Base-by-base conservation (phyloP, 2,329 filamentous ascomycete genomes). In the Fusarium sulawesiense region DNA sequence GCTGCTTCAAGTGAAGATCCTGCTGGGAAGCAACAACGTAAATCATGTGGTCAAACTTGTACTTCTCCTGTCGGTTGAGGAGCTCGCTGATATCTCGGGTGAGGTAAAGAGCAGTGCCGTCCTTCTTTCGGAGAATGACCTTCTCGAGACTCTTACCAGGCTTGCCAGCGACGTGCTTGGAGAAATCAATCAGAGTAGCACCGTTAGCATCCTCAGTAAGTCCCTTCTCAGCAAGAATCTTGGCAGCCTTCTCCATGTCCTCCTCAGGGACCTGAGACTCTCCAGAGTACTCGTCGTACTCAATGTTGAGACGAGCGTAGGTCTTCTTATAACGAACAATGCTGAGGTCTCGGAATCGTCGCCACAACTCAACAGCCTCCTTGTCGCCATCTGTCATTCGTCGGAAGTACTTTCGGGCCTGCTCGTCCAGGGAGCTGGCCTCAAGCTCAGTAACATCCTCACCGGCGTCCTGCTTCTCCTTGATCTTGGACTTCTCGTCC, bases 61-160 rank as follows among this genome's bases (percentile, higher is more conserved):
- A 88, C 75, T 86, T 85, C 23, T 89, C 83, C 49, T 87, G 72
- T 59, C 92, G 88, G 75, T 89, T 87, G 56, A 93, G 80, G 29
- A 93, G 86, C 75, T 93, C 91, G 72, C 89, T 91, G 67, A 94
- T 91, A 78, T 95, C 92, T 71, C 92, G 88, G 53, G 92, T 93
- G 48, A 94, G 85, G 77, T 95, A 94, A 34, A 93, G 86, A 42
- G 91, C 91, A 14, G 91, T 93, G 58, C 92, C 92, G 69, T 92
- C 90, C 71, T 87, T 88, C 82, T 93, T 92, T 70, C 90, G 87
- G 62, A 94, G 86, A 56, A 94, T 87, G 27, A 91, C 87, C 76
- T 88, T 89, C 73, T 91, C 91, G 13, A 93, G 86, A 63, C 87
- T 88, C 82, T 92, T 92, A 69, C 89, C 89, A 59, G 86, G 82